Evolutionary conservation across 371 early-diverging fungal genomes (phyloP), one percentile per base, ranked within the genome.

Genomic region (Mortierella sp.): DNA sequence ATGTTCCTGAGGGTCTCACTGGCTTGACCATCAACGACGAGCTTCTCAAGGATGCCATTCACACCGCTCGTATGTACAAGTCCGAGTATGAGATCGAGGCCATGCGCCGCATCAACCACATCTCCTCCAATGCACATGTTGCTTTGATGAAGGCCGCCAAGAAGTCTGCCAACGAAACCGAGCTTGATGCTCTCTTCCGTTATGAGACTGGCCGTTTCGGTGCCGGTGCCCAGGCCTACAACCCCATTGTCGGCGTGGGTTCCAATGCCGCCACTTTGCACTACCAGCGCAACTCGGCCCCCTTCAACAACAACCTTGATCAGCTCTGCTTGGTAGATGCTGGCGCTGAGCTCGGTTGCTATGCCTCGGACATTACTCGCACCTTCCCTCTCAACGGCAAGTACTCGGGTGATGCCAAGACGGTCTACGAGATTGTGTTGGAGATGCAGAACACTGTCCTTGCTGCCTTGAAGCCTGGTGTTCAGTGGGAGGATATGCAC

Each of bases 401-500:
- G 70, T 97, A 93, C 80, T 83, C 91, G 46, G 86, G 85, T 23
- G 91, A 93, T 68, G 92, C 90, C 57, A 90, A 90, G 66, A 87
- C 81, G 18, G 89, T 95, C 63, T 98, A 98, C 84, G 82, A 87
- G 70, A 88, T 95, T 67, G 96, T 95, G 16, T 87, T 96, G 46
- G 89, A 90, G 23, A 91, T 95, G 93, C 95, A 97, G 80, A 91
- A 91, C 84, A 89, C 84, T 59, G 87, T 86, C 37, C 74, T 96
- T 21, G 86, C 69, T 9, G 86, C 86, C 21, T 85, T 96, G 70
- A 91, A 89, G 72, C 91, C 94, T 7, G 95, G 94, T 70, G 92
- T 91, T 56, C 83, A 92, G 74, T 98, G 95, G 94, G 95, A 95
- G 83, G 93, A 92, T 67, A 92, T 98, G 87, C 98, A 98, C 75